These are phyloP conservation scores for Nicotiana obtusifolia DNA, from an alignment of 257 asterid genomes.

Conservation along the genomic window DNA sequence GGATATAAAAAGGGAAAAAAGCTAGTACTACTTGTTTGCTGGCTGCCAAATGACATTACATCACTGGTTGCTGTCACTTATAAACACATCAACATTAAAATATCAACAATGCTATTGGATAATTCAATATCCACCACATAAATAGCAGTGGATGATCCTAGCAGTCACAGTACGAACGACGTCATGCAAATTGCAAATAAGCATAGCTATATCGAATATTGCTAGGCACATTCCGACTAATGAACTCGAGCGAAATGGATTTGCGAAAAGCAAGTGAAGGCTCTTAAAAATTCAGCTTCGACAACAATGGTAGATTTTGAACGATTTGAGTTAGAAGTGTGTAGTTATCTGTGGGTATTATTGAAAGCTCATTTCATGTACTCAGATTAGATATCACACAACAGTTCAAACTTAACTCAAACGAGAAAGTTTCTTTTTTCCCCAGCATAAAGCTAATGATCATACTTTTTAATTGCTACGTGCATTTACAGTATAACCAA, in stretches of 20 bases:
- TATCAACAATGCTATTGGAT: background rate
- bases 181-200: background rate
- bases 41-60: background rate
- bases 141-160: background rate
- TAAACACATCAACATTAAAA: background rate
- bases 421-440: too few relatives aligned
- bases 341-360: too few relatives aligned
- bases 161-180: background rate
- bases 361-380: too few relatives aligned
- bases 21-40: background rate
- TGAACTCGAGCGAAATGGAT: background rate
- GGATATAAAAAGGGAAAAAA: background rate
- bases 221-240: background rate
- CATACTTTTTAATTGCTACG: too few relatives aligned
- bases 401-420: too few relatives aligned
- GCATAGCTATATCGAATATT: background rate
- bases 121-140: background rate
- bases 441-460: too few relatives aligned
- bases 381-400: too few relatives aligned
- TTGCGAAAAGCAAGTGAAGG: background rate
- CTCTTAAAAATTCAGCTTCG: too few relatives aligned
- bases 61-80: background rate
- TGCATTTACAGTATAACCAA: too few relatives aligned
- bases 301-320: too few relatives aligned
- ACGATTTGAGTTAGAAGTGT: too few relatives aligned